phyloP scores from a whole-genome alignment of 495 filamentous ascomycete species.

The Acidiella bohemica region DNA sequence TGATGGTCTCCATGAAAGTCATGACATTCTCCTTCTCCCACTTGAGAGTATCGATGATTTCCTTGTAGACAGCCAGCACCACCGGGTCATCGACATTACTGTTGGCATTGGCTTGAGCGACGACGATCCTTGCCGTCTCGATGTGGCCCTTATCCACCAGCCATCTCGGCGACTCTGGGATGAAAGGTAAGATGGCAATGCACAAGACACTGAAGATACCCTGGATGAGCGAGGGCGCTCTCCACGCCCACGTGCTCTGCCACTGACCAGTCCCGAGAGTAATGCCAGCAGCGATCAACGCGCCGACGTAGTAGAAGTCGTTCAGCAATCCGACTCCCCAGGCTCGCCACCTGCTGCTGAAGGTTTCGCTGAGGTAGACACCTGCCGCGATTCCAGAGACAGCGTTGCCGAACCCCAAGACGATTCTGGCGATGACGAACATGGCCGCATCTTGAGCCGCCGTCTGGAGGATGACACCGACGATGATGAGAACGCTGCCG shows the following conservation, averaged over 20 bases:
- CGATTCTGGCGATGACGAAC: constrained; percentile 34
- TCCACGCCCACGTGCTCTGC: constrained; percentile 41
- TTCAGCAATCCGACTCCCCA: constrained; percentile 38
- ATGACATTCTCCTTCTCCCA: constrained; percentile 36
- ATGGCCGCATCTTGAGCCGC: constrained; percentile 38
- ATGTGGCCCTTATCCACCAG: constrained; percentile 31
- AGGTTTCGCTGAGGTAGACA: constrained; percentile 34
- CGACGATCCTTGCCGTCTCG: constrained; percentile 24
- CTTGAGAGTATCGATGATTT: constrained; percentile 27
- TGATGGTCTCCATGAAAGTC: constrained; percentile 31
- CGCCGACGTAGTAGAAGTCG: constrained; percentile 40
- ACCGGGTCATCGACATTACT: constrained; percentile 32
- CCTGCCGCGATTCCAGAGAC: constrained; percentile 30
- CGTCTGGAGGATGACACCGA: constrained; percentile 37
- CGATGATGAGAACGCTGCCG: constrained; percentile 30
- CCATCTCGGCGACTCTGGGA: constrained; percentile 43
- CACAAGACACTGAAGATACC: constrained; percentile 40
- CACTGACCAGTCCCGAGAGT: constrained; percentile 38
- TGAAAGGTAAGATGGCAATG: constrained; percentile 39
- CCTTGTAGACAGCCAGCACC: constrained; percentile 26
- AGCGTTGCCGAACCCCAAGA: constrained; percentile 33
- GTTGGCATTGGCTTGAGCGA: constrained; percentile 38
- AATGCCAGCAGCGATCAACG: constrained; percentile 38
- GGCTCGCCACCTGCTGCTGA: constrained; percentile 32
- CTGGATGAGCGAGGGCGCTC: constrained; percentile 42